A percentile compares a stretch with the other conserved stretches of the same genome.
phyloP scores from a whole-genome alignment of 805 yeast genomes.

The Saccharomycopsis sp. region DNA sequence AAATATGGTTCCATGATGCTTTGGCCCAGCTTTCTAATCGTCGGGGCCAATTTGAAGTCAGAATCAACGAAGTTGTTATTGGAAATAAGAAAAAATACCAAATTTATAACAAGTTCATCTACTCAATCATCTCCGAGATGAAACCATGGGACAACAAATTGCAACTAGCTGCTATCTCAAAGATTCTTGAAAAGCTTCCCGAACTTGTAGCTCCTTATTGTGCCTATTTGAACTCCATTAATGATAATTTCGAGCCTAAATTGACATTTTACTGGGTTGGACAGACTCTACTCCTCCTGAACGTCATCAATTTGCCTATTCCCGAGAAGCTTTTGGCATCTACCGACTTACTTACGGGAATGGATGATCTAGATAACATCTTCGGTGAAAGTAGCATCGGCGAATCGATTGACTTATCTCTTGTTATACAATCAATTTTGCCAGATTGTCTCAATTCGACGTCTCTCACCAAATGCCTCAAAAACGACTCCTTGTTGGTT shows the following conservation, averaged over 20 bases:
- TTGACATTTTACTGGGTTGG: conserved; percentile 80
- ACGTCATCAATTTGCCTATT: conserved; percentile 50
- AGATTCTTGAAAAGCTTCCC: conserved; percentile 47
- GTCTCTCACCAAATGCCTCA: conserved; percentile 53
- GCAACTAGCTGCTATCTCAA: conserved; percentile 50
- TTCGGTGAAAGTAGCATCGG: conserved; percentile 9
- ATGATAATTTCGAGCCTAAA: conserved; percentile 66
- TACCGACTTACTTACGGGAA: background rate
- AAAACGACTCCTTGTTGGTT: conserved; percentile 43
- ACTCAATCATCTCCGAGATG: conserved; percentile 52
- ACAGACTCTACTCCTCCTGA: conserved; percentile 53
- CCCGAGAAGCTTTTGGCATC: conserved; percentile 32
- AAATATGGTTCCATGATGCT: conserved; percentile 41
- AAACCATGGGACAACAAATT: conserved; percentile 76
- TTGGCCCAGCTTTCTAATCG: background rate
- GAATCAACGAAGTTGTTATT: conserved; percentile 13
- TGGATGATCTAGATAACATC: background rate
- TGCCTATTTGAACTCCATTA: conserved; percentile 51
- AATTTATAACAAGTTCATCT: conserved; percentile 62
- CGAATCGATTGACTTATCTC: conserved; percentile 1
- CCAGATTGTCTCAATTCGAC: conserved; percentile 59
- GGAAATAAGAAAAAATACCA: conserved; percentile 49
- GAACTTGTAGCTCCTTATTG: conserved; percentile 73
- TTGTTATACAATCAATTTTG: conserved; percentile 48
- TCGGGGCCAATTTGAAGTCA: background rate